Percentiles rank a stretch among this genome's conserved stretches.
These are phyloP conservation scores for Colletotrichum tropicale DNA, from an alignment of 2,329 filamentous ascomycete species.

Conservation along the genomic window DNA sequence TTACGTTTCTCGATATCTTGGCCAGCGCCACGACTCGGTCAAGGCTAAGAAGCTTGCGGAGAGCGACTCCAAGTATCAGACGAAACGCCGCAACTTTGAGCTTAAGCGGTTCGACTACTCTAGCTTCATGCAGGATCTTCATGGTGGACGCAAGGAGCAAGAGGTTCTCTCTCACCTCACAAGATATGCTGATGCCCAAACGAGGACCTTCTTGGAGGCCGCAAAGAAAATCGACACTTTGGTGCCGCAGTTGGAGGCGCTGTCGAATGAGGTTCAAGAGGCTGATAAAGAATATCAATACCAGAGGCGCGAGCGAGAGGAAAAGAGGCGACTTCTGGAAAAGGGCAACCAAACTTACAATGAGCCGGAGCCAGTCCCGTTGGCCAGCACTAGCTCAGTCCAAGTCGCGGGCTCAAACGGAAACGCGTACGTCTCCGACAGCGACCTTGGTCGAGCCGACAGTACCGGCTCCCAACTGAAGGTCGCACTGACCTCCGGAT, in stretches of 20 bases:
- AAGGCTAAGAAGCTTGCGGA: constrained; percentile 97
- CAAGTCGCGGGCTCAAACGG: constrained; percentile 44
- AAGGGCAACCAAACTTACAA: constrained; percentile 80
- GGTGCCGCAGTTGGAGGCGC: constrained; percentile 86
- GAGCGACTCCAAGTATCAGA: constrained; percentile 95
- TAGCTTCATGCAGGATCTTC: constrained; percentile 98
- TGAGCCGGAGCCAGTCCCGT: constrained; percentile 67
- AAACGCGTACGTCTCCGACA: constrained; percentile 62
- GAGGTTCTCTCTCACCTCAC: constrained; percentile 95
- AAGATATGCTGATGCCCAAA: constrained; percentile 90
- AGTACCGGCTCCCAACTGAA: constrained; percentile 74
- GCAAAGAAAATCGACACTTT: constrained; percentile 88
- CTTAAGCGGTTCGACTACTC: constrained; percentile 98
- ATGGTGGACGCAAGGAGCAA: constrained; percentile 97
- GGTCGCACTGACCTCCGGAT: constrained; percentile 50
- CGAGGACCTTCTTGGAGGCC: constrained; percentile 79
- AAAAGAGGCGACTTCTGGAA: constrained; percentile 88
- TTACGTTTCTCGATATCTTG: constrained; percentile 94
- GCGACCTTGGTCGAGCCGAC: constrained; percentile 74
- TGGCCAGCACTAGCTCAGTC: constrained; percentile 37
- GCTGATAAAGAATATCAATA: constrained; percentile 98
- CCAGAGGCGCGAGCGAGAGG: constrained; percentile 91
- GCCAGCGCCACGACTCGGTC: constrained; percentile 91
- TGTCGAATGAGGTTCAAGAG: constrained; percentile 87
- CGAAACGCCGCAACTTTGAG: constrained; percentile 92